Evolutionary conservation across 208 protist species (phyloP), one percentile per base, ranked within the genome.

Genomic region (Wallacemonas collosoma): DNA sequence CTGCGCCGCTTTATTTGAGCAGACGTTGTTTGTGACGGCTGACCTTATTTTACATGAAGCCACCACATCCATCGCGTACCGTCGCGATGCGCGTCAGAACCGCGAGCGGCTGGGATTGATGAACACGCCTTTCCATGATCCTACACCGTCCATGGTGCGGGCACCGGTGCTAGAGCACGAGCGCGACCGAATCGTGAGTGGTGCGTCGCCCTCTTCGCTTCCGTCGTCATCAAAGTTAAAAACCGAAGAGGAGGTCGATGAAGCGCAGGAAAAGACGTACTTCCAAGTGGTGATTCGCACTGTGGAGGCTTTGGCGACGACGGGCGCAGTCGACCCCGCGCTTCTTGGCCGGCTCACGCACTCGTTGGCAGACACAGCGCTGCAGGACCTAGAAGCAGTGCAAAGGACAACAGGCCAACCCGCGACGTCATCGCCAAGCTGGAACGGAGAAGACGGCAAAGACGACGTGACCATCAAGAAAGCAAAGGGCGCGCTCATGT

Each of bases 181-280:
- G 26, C 26, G 26, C 26, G 26, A 26, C 26, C 26, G 26, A 26
- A 26, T 26, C 26, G 0, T 26, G 26, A 26, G 26, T 26, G 26
- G 26, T 36, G 26, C 68, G 40, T 6, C 39, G 55, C 4, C 17
- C 40, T 4, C 35, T 11, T 26, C 64, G 11, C 1, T 54, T n/a
- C 60, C 68, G 35, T 53, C 66, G 8, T 51, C 56, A 14, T 7
- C 47, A 43, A 11, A 9, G 43, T 45, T 26, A 26, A 26, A 58
- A 35, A 77, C 56, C 6, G 77, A 82, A 12, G 77, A 75, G 7
- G 72, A 77, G 12, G 54, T 75, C 14, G 83, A 80, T 8, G 86
- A 85, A 39, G 54, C 54, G 41, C 72, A 79, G 63, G 73, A 82
- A 54, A 56, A 56, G 0, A 44, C 17, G 36, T 79, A 73, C 47